phyloP scores from a whole-genome alignment of 257 asterid genomes.

The Nemophila menziesii region DNA sequence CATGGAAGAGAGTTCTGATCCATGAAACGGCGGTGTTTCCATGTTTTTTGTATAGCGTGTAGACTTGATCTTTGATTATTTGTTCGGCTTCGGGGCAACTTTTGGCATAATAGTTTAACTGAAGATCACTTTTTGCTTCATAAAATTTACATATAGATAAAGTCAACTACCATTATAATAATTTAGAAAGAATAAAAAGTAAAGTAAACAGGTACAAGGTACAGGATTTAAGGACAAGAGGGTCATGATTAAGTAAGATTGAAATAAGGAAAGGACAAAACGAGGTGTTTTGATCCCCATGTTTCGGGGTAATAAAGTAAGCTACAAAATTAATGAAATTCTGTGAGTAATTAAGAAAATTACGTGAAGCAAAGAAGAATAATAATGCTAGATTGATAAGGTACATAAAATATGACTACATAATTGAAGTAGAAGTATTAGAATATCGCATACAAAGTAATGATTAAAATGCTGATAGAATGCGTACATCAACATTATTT shows the following conservation, averaged over 20 bases:
- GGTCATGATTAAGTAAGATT: background rate
- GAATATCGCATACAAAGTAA: too few species aligned
- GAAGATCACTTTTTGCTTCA: conserved; percentile 30
- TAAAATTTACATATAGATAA: too few species aligned
- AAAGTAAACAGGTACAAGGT: background rate
- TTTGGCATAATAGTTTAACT: conserved; percentile 43
- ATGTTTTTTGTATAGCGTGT: conserved; percentile 34
- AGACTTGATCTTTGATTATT: conserved; percentile 54
- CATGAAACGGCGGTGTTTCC: conserved; percentile 70
- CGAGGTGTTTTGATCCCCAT: background rate
- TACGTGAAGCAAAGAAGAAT: background rate
- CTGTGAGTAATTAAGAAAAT: background rate
- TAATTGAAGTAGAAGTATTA: conserved; percentile 1
- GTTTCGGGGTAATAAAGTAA: background rate
- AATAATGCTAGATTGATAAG: background rate
- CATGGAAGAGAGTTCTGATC: conserved; percentile 82
- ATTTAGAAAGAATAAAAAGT: background rate
- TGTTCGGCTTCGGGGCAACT: conserved; percentile 74
- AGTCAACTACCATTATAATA: too few species aligned
- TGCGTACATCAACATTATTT: too few species aligned
- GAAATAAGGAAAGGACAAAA: background rate
- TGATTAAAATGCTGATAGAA: too few species aligned
- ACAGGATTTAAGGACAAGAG: background rate
- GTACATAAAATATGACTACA: conserved; percentile 15
- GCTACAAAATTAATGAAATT: background rate